A percentile compares a stretch with the other conserved stretches of the same genome.
These are phyloP conservation scores for Thalassiosira sp. DNA, from an alignment of 352 stramenopile genomes.

Conservation along the genomic window DNA sequence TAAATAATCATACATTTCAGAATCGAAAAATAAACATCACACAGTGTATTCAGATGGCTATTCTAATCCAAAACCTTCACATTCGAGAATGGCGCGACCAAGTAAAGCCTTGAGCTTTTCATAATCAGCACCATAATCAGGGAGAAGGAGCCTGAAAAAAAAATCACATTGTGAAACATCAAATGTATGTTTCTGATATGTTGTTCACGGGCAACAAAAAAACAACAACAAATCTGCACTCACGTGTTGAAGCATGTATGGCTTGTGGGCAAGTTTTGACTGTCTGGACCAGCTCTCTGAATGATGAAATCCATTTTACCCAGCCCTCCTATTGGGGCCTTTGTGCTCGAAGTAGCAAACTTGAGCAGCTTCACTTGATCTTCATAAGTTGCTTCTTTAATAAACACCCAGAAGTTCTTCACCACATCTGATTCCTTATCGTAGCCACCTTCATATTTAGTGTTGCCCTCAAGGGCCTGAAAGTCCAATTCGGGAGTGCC, in stretches of 20 bases:
- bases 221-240: slow-evolving; percentile 19
- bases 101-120: slow-evolving; percentile 80
- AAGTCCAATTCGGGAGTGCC: slow-evolving; percentile 86
- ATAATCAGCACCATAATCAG: slow-evolving; percentile 82
- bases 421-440: slow-evolving; percentile 66
- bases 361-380: slow-evolving; percentile 84
- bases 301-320: slow-evolving; percentile 83
- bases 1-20: too few species aligned
- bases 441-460: slow-evolving; percentile 86
- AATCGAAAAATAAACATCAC: too few species aligned
- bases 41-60: slow-evolving; percentile 33
- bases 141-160: slow-evolving; percentile 68
- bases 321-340: slow-evolving; percentile 85
- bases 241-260: slow-evolving; percentile 88
- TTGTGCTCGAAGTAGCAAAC: slow-evolving; percentile 84
- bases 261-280: slow-evolving; percentile 80
- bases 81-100: slow-evolving; percentile 83
- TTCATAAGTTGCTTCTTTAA: slow-evolving; percentile 65
- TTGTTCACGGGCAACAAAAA: too few species aligned
- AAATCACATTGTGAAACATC: background rate
- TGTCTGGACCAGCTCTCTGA: slow-evolving; percentile 85
- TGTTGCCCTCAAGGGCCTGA: slow-evolving; percentile 71
- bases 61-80: slow-evolving; percentile 86
- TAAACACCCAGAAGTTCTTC: slow-evolving; percentile 83
- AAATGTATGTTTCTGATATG: slow-evolving; percentile 2